These are phyloP conservation scores for Solanum clarkiae DNA, from an alignment of 257 asterid species.

Conservation along the genomic window DNA sequence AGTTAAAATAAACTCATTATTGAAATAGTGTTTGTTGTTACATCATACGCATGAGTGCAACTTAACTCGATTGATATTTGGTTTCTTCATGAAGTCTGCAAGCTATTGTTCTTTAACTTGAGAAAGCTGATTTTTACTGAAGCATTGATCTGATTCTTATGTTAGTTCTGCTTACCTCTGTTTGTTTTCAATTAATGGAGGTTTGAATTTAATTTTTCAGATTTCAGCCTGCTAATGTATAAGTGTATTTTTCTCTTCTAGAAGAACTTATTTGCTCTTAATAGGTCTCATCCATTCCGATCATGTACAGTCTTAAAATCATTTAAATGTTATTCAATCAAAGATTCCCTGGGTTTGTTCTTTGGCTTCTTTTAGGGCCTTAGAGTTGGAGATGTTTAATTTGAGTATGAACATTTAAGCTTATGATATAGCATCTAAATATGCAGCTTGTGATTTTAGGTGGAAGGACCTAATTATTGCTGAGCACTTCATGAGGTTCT, in stretches of 20 bases:
- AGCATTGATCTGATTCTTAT: not conserved
- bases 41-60: not conserved
- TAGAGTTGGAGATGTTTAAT: not conserved
- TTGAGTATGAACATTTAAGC: not conserved
- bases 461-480: not conserved
- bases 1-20: not conserved
- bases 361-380: not conserved
- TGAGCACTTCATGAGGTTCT: not conserved
- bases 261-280: not conserved
- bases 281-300: not conserved
- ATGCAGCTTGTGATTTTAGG: not conserved
- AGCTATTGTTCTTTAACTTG: not conserved
- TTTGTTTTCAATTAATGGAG: not conserved
- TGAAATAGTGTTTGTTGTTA: not conserved
- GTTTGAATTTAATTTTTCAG: not conserved
- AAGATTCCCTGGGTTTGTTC: not conserved
- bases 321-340: not conserved
- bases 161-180: not conserved
- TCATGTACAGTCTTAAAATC: not conserved
- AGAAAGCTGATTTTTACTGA: not conserved
- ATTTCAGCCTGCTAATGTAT: not conserved
- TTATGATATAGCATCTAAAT: not conserved
- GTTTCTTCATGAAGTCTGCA: not conserved
- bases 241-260: not conserved
- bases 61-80: not conserved